Conservation (phyloP, 164 flowering plant species). For the Vitis amurensis region DNA sequence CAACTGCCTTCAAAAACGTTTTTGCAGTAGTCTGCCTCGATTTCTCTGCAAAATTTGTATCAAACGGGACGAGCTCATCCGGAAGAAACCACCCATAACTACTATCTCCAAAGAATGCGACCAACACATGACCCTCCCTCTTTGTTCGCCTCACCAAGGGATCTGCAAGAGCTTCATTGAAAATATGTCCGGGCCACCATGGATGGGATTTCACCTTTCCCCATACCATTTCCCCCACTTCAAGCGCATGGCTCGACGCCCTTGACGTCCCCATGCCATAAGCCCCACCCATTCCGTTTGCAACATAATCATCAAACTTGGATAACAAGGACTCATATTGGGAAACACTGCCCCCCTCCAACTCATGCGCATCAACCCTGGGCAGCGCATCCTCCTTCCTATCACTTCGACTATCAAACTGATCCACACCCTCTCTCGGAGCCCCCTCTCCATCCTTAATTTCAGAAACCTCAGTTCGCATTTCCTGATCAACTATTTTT, state of each 20-base stretch:
- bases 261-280: slow-evolving; percentile 18
- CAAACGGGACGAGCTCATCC: slow-evolving; percentile 79
- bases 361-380: slow-evolving; percentile 8
- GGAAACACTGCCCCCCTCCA: slow-evolving; percentile 9
- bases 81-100: slow-evolving; percentile 99
- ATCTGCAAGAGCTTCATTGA: slow-evolving; percentile 71
- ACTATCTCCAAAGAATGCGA: slow-evolving; percentile 96
- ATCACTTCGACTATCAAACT: slow-evolving; percentile 6
- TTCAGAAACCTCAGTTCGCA: slow-evolving; percentile 14
- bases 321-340: slow-evolving; percentile 37
- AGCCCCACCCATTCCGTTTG: slow-evolving; percentile 23
- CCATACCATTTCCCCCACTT: slow-evolving; percentile 91
- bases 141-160: slow-evolving; percentile 60
- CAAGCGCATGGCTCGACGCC: slow-evolving; percentile 39
- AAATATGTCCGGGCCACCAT: slow-evolving; percentile 99
- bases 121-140: slow-evolving; percentile 77
- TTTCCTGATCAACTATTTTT: background rate
- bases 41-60: slow-evolving; percentile 67
- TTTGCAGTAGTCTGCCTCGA: slow-evolving; percentile 60
- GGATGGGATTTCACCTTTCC: slow-evolving; percentile 99
- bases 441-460: slow-evolving; percentile 8
- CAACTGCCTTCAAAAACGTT: slow-evolving; percentile 79
- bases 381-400: background rate
- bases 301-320: slow-evolving; percentile 54
- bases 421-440: slow-evolving; percentile 4